Conservation (phyloP, 192 early-diverging fungal species). For the Backusella tarrabulga region DNA sequence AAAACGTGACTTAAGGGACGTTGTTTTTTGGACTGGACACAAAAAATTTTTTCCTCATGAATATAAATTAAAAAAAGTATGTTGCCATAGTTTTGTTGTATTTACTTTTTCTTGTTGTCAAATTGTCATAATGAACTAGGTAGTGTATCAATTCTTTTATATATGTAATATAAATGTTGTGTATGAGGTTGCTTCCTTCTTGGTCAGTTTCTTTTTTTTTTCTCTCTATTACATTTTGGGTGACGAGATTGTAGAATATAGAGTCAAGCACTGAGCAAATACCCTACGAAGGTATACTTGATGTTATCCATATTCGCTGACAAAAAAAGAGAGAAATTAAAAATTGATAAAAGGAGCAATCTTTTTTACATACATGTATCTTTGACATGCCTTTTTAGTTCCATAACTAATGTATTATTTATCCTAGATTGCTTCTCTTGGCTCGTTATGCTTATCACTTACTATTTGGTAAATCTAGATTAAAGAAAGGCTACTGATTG, state of each 20-base stretch:
- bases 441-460: background rate
- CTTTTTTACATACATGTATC: background rate
- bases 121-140: background rate
- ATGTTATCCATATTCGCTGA: constrained; percentile 18
- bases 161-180: background rate
- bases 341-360: background rate
- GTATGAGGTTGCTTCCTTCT: background rate
- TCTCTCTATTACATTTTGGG: constrained; percentile 8
- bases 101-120: background rate
- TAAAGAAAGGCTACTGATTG: background rate
- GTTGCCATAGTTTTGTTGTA: background rate
- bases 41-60: background rate
- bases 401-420: background rate
- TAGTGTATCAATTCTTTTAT: background rate
- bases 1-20: background rate
- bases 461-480: background rate
- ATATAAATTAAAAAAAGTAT: background rate
- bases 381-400: background rate
- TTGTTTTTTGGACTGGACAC: background rate
- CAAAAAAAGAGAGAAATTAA: constrained; percentile 3
- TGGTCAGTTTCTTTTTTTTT: background rate
- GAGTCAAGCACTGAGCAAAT: constrained; percentile 19
- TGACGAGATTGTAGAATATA: constrained; percentile 20
- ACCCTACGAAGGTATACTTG: constrained; percentile 15
- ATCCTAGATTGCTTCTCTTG: background rate